These are phyloP conservation scores for Infundibulicybe gibba DNA, from an alignment of 768 basidiomycete genomes.

Conservation along the genomic window DNA sequence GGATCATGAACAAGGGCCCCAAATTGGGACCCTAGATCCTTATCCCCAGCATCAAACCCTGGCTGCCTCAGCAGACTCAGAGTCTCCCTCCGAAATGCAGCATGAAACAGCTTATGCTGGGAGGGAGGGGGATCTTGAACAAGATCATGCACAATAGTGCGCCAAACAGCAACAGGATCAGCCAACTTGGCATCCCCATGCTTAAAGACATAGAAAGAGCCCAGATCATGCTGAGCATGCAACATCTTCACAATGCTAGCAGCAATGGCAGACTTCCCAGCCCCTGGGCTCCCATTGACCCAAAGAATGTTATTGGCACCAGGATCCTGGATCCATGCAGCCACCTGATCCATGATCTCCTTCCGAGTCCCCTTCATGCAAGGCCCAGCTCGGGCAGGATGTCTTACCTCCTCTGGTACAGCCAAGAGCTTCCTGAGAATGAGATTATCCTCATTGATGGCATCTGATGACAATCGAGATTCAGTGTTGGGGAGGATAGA, in stretches of 20 bases:
- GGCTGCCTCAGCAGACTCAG: neutral
- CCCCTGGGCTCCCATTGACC: neutral
- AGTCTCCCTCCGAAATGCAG: neutral
- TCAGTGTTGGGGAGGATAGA: too few species aligned
- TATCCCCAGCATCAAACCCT: too few species aligned
- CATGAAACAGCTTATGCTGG: neutral
- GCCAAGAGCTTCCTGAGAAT: too few species aligned
- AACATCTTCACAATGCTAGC: constrained; percentile 13
- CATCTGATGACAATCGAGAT: too few species aligned
- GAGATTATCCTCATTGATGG: too few species aligned
- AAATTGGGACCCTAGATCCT: too few species aligned
- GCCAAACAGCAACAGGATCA: constrained; percentile 6
- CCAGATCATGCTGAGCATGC: constrained; percentile 8
- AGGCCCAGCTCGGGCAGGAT: too few species aligned
- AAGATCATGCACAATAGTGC: constrained; percentile 8
- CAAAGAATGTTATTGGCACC: neutral
- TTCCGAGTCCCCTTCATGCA: neutral
- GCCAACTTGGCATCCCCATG: constrained; percentile 4
- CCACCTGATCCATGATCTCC: neutral
- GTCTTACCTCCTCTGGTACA: too few species aligned
- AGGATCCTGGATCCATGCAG: neutral
- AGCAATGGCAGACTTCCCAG: neutral
- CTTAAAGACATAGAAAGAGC: constrained; percentile 13
- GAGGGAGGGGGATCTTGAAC: too few species aligned
- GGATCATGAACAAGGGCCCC: neutral